Evolutionary conservation across 2,329 filamentous ascomycete genomes (phyloP), one percentile per base, ranked within the genome.

Genomic region (Fusarium palustre): DNA sequence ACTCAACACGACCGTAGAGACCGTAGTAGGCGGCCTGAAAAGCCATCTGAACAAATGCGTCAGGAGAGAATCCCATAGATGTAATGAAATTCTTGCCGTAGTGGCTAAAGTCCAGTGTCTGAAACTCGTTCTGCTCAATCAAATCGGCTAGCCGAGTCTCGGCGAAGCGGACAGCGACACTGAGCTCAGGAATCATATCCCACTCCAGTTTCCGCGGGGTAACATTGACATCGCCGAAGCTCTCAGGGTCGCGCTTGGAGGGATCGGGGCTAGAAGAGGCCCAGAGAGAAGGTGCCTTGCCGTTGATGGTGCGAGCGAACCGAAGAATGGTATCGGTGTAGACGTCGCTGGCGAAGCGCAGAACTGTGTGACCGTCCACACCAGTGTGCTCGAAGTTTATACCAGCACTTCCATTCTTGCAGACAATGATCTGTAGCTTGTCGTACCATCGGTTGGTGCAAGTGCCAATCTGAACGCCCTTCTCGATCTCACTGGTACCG

Each of bases 301-400:
- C 95, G 75, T 98, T 98, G 84, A 99, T 98, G 2, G 93, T 95
- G 59, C 92, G 90, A 5, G 96, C 96, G 76, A 97, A 98, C 13
- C 96, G 91, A 36, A 99, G 88, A 71, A 99, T 98, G 3, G 96
- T 99, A 78, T 99, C 96, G 0, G 96, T 98, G 79, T 97, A 99
- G 18, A 99, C 85, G 74, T 99, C 96, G 66, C 94, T 97, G 18
- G 96, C 96, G 74, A 99, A 98, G 8, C 96, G 91, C 55, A 99
- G 87, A 24, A 99, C 96, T 0, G 96, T 99, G 78, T 99, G 96
- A 2, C 96, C 96, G 75, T 99, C 96, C 7, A 99, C 95, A 70
- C 96, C 96, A 1, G 96, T 99, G 76, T 99, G 96, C 79, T 99
- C 96, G 75, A 99, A 98, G 81, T 99, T 99, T 88, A 99, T 98